A percentile compares a stretch with the other conserved stretches of the same genome.
phyloP scores from a whole-genome alignment of 148 eudicot species.

The Beta vulgaris region DNA sequence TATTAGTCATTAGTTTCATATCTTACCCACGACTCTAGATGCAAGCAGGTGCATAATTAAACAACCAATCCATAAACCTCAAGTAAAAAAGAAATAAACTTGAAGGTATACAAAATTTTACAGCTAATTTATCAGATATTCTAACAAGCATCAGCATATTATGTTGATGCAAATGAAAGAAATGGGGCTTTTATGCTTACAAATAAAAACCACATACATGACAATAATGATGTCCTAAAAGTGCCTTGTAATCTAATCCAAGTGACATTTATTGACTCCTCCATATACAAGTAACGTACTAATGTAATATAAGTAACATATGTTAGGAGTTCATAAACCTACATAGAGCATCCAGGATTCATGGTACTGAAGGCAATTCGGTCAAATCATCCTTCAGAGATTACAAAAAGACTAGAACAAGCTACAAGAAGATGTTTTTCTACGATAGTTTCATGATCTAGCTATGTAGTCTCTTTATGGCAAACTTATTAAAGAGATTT shows the following conservation, averaged over 20 bases:
- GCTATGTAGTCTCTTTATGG: neutral
- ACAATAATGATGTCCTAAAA: neutral
- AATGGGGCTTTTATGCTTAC: neutral
- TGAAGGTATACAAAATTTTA: neutral
- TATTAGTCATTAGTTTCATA: neutral
- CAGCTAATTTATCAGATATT: neutral
- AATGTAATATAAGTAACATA: too few relatives aligned
- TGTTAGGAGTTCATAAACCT: neutral
- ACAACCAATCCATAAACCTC: neutral
- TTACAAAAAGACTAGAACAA: neutral
- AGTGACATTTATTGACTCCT: neutral
- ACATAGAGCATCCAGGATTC: neutral
- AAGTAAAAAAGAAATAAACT: neutral
- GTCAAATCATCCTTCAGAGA: neutral
- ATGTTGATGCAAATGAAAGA: neutral
- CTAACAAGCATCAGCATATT: neutral
- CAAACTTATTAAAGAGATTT: neutral
- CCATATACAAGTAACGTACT: too few relatives aligned
- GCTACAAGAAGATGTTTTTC: neutral
- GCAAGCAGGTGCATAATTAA: neutral
- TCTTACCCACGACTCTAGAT: neutral
- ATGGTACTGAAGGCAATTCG: neutral
- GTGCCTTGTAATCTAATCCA: neutral
- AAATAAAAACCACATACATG: too few relatives aligned
- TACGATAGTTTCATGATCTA: neutral